phyloP scores from a whole-genome alignment of 352 stramenopile genomes.

The Plasmopara viticola region DNA sequence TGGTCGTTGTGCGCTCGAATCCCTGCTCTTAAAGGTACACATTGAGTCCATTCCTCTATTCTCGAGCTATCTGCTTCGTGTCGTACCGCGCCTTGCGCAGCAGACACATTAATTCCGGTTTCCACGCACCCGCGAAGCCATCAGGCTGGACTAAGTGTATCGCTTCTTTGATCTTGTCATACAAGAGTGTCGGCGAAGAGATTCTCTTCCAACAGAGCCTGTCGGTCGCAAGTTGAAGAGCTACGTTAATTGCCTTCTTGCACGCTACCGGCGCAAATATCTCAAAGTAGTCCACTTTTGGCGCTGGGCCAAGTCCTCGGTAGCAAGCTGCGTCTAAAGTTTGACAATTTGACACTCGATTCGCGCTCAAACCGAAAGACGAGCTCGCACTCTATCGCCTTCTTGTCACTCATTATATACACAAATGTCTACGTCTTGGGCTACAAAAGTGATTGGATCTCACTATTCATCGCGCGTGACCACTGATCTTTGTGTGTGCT shows the following conservation, averaged over 20 bases:
- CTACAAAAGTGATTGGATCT: background rate
- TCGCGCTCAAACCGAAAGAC: background rate
- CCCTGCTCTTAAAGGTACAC: background rate
- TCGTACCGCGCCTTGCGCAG: background rate
- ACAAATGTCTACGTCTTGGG: background rate
- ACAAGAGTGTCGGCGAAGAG: background rate
- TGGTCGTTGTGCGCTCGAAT: background rate
- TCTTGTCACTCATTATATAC: background rate
- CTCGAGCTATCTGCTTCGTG: background rate
- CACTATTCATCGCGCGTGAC: background rate
- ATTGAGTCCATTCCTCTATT: background rate
- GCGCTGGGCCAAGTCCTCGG: background rate
- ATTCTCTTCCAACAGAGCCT: background rate
- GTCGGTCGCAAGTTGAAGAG: background rate
- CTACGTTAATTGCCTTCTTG: background rate
- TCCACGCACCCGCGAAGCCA: background rate
- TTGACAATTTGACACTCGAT: background rate
- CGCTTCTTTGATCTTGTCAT: background rate
- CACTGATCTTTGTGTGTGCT: too few relatives aligned
- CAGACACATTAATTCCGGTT: background rate
- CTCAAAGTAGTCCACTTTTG: background rate
- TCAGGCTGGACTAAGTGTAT: background rate
- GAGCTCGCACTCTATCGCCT: background rate
- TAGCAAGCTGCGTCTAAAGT: background rate
- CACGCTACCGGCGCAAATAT: too few relatives aligned